A percentile compares a stretch with the other conserved stretches of the same genome.
phyloP scores from a whole-genome alignment of 1,284 basidiomycete genomes.

The Lentinula novae-zelandiae region DNA sequence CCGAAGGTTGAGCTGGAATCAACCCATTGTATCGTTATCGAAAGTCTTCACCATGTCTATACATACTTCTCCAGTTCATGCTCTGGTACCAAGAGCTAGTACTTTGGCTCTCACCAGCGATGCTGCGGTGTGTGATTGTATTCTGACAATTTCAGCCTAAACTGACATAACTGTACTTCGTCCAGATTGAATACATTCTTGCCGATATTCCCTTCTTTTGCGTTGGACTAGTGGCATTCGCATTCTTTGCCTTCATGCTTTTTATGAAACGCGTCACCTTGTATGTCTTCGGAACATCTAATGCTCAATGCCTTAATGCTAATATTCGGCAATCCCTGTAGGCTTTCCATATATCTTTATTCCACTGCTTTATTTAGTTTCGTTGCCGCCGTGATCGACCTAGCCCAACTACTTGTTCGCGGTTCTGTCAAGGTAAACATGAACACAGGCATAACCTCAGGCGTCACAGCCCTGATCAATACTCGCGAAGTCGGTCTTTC shows the following conservation, averaged over 20 bases:
- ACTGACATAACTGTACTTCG: neutral
- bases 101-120: constrained; percentile 21
- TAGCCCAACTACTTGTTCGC: constrained; percentile 50
- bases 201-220: constrained; percentile 67
- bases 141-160: neutral
- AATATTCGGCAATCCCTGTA: constrained; percentile 21
- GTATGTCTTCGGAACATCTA: constrained; percentile 35
- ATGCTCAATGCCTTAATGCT: constrained; percentile 1
- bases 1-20: constrained; percentile 8
- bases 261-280: constrained; percentile 51
- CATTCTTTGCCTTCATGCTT: constrained; percentile 59
- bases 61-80: neutral
- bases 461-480: constrained; percentile 37
- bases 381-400: constrained; percentile 59
- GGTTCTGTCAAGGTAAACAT: constrained; percentile 27
- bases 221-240: constrained; percentile 63
- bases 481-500: constrained; percentile 59
- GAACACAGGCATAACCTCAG: constrained; percentile 25
- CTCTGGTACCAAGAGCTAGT: neutral
- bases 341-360: constrained; percentile 52
- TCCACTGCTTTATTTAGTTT: constrained; percentile 57
- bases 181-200: constrained; percentile 57
- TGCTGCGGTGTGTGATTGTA: constrained; percentile 21
- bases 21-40: neutral
- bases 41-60: constrained; percentile 1